phyloP scores from a whole-genome alignment of 1,284 basidiomycete species.

The Rhodotorula sp. region DNA sequence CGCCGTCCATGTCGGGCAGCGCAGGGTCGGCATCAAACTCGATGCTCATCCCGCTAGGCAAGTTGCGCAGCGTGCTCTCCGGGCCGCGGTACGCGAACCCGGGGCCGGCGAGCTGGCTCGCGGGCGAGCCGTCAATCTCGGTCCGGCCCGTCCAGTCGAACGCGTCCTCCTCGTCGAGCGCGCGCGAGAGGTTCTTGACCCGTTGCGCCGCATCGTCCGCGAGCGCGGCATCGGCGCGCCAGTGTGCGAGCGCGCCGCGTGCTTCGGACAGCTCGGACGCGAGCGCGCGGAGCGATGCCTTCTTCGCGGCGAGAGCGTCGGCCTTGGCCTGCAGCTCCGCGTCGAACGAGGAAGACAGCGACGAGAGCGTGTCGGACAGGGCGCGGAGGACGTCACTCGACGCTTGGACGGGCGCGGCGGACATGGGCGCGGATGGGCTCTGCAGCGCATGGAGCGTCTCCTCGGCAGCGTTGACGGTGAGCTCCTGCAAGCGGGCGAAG shows the following conservation, averaged over 20 bases:
- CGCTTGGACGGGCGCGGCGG: conserved; percentile 59
- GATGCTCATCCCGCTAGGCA: conserved; percentile 43
- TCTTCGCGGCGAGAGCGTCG: conserved; percentile 77
- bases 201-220: conserved; percentile 76
- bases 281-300: conserved; percentile 76
- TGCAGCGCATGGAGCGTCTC: conserved; percentile 14
- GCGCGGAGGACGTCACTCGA: conserved; percentile 88
- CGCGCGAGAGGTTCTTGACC: conserved; percentile 76
- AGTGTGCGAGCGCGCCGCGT: conserved; percentile 74
- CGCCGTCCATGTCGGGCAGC: conserved; percentile 59
- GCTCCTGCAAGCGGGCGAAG: conserved; percentile 43
- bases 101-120: conserved; percentile 55
- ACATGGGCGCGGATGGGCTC: neutral
- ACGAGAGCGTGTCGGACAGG: conserved; percentile 79
- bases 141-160: conserved; percentile 90
- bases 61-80: conserved; percentile 54
- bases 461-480: conserved; percentile 66
- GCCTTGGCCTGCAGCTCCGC: conserved; percentile 83
- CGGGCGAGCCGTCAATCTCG: conserved; percentile 60
- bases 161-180: conserved; percentile 70
- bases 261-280: conserved; percentile 88
- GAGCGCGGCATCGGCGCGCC: conserved; percentile 70
- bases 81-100: conserved; percentile 71
- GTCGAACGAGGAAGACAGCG: conserved; percentile 74
- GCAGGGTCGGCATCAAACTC: conserved; percentile 47